These are phyloP conservation scores for Verticillium tricorpus DNA, from an alignment of 2,329 filamentous ascomycete genomes.

Conservation along the genomic window DNA sequence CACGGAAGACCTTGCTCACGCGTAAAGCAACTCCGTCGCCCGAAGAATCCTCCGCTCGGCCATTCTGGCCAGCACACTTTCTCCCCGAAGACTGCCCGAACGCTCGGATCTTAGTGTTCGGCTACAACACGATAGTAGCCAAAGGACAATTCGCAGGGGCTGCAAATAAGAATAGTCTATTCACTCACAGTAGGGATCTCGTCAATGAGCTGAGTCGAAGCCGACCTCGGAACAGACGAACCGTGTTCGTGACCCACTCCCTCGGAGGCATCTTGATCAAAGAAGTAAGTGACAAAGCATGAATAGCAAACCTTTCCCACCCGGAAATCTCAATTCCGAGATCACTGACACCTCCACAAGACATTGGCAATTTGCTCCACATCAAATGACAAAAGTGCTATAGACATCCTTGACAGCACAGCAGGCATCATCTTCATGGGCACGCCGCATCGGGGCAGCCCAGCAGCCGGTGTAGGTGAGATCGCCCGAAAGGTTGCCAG, in stretches of 20 bases:
- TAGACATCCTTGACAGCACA: constrained; percentile 7
- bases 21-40: background rate
- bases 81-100: constrained; percentile 6
- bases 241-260: constrained; percentile 13
- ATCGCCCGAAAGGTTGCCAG: constrained; percentile 1
- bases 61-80: constrained; percentile 11
- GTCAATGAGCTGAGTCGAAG: constrained; percentile 4
- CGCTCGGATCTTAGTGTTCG: constrained; percentile 6
- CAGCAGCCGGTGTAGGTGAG: constrained; percentile 6
- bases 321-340: background rate
- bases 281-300: background rate
- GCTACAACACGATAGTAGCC: constrained; percentile 10
- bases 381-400: background rate
- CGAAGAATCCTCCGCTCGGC: background rate
- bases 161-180: constrained; percentile 7
- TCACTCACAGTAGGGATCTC: constrained; percentile 9
- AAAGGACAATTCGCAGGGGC: background rate
- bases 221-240: background rate
- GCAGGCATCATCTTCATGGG: constrained; percentile 11
- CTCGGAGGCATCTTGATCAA: constrained; percentile 14
- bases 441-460: constrained; percentile 14
- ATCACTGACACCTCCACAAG: background rate
- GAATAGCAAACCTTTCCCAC: too few species aligned
- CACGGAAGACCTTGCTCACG: background rate
- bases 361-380: background rate